phyloP scores from a whole-genome alignment of 2,329 filamentous ascomycete species.

The Alternaria incomplexa region DNA sequence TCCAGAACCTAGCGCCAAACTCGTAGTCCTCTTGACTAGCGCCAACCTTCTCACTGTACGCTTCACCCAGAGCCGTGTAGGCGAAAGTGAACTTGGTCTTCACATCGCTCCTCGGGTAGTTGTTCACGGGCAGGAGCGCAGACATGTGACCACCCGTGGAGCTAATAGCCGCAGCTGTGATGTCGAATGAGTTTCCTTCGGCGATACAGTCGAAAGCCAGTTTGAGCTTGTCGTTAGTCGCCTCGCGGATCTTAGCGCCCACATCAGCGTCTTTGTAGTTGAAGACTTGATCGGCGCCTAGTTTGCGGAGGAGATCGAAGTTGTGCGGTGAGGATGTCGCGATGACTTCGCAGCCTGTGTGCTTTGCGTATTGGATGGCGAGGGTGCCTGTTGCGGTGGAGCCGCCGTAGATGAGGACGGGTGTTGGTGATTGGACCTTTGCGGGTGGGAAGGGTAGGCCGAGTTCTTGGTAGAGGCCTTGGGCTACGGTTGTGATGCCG shows the following conservation, averaged over 20 bases:
- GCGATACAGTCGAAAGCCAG: slow-evolving; percentile 59
- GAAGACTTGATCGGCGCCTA: slow-evolving; percentile 58
- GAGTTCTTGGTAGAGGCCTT: slow-evolving; percentile 55
- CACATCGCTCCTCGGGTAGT: slow-evolving; percentile 52
- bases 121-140: slow-evolving; percentile 27
- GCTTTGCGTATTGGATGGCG: slow-evolving; percentile 58
- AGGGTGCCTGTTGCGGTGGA: slow-evolving; percentile 59
- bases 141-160: slow-evolving; percentile 28
- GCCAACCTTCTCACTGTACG: slow-evolving; percentile 39
- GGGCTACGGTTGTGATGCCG: slow-evolving; percentile 59
- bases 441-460: slow-evolving; percentile 55
- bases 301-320: slow-evolving; percentile 54
- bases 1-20: slow-evolving; percentile 37
- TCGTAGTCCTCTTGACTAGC: slow-evolving; percentile 34
- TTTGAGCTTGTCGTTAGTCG: slow-evolving; percentile 53
- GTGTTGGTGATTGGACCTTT: slow-evolving; percentile 43
- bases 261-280: slow-evolving; percentile 58
- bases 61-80: slow-evolving; percentile 53
- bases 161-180: slow-evolving; percentile 29
- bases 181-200: slow-evolving; percentile 21
- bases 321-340: slow-evolving; percentile 57
- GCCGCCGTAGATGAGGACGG: slow-evolving; percentile 59
- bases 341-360: slow-evolving; percentile 53
- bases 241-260: slow-evolving; percentile 55
- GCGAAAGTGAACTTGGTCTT: slow-evolving; percentile 51